Evolutionary conservation across 202 grass and related monocot species (phyloP).

Genomic region (Zizania palustris): DNA sequence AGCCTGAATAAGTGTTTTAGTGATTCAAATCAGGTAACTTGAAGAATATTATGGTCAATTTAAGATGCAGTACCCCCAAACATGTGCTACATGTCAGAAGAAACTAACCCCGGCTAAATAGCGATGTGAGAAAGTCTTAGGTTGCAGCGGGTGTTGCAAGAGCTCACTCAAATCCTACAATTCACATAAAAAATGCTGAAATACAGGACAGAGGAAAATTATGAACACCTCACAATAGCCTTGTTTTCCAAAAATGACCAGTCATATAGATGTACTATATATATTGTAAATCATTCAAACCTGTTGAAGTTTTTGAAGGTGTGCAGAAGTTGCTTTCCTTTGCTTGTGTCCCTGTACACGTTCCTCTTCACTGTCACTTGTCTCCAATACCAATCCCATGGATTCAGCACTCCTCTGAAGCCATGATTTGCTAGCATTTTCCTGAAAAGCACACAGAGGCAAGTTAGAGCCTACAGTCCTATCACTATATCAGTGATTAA

Average conservation of each 20-base stretch:
- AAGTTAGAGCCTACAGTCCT: slow-evolving; percentile 19
- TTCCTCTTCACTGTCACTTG: slow-evolving; percentile 82
- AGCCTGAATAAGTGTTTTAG: slow-evolving; percentile 58
- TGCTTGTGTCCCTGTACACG: slow-evolving; percentile 55
- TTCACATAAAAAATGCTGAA: slow-evolving; percentile 38
- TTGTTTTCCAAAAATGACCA: slow-evolving; percentile 14
- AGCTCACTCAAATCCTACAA: slow-evolving; percentile 70
- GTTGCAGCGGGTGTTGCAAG: slow-evolving; percentile 70
- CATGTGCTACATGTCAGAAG: slow-evolving; percentile 20
- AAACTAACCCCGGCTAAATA: slow-evolving; percentile 93
- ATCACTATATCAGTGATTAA: too few relatives aligned
- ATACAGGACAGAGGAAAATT: slow-evolving; percentile 33
- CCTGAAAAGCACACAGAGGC: slow-evolving; percentile 51
- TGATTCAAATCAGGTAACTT: slow-evolving; percentile 19
- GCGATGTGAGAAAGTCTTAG: slow-evolving; percentile 76
- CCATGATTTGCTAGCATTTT: slow-evolving; percentile 92
- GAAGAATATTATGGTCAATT: not conserved
- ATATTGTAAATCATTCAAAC: slow-evolving; percentile 45
- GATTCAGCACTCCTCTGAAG: slow-evolving; percentile 85
- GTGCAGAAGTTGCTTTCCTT: slow-evolving; percentile 61
- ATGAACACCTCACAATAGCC: slow-evolving; percentile 8
- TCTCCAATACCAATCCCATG: slow-evolving; percentile 70
- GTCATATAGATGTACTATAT: slow-evolving; percentile 30
- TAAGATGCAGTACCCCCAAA: slow-evolving; percentile 6
- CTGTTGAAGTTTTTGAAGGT: slow-evolving; percentile 85